phyloP scores from a whole-genome alignment of 73 alveolate species.

The Paramecium octaurelia region DNA sequence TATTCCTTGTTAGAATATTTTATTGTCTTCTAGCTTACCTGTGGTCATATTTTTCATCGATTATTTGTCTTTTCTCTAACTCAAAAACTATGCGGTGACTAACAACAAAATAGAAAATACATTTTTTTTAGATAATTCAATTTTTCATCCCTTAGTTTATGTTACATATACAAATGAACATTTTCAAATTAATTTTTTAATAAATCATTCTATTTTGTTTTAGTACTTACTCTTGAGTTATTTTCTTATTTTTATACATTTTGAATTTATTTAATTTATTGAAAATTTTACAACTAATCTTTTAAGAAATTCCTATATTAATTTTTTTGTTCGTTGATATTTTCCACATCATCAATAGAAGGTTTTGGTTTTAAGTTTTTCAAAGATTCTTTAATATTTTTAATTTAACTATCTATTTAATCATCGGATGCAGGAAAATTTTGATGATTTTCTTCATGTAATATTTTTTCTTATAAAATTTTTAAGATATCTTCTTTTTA shows the following conservation, averaged over 20 bases:
- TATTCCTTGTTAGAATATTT: background rate
- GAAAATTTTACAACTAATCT: background rate
- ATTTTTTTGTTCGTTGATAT: background rate
- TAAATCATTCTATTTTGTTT: background rate
- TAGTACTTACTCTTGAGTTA: background rate
- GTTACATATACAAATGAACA: background rate
- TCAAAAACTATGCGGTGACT: slow-evolving; percentile 47
- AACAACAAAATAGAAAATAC: background rate
- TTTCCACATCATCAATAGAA: background rate
- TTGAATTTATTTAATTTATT: background rate
- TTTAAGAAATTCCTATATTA: background rate
- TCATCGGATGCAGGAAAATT: background rate
- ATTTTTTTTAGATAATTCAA: slow-evolving; percentile 24
- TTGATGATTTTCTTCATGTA: background rate
- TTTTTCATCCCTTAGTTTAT: slow-evolving; percentile 9
- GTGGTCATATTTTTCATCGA: slow-evolving; percentile 26
- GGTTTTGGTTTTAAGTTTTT: background rate
- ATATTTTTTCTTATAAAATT: background rate
- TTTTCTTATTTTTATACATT: background rate
- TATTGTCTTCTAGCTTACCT: background rate
- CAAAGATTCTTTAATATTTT: background rate
- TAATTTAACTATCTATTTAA: background rate
- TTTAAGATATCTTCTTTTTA: background rate
- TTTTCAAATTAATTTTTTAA: background rate
- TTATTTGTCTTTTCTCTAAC: slow-evolving; percentile 23